Evolutionary conservation across 371 early-diverging fungal species (phyloP).

Genomic region (Nosema granulosis): DNA sequence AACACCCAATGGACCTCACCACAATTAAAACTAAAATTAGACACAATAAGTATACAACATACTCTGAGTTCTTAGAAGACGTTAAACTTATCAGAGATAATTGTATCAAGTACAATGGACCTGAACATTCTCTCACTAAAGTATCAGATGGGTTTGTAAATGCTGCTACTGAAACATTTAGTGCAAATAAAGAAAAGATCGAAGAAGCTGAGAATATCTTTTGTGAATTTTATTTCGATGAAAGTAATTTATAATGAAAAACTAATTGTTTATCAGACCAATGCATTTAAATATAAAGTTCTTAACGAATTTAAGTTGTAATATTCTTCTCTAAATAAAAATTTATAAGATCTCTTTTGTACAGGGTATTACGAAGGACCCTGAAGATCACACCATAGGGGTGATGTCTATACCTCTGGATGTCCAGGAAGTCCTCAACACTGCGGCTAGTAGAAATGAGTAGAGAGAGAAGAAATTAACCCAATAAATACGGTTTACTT

Average conservation of each 20-base stretch:
- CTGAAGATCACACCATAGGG: too few species aligned
- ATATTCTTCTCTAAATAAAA: too few species aligned
- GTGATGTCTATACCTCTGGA: too few species aligned
- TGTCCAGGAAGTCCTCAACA: too few species aligned
- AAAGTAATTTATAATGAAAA: conserved; percentile 18
- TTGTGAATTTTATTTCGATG: conserved; percentile 17
- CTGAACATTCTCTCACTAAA: conserved; percentile 65
- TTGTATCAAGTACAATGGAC: conserved; percentile 67
- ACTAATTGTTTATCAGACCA: too few species aligned
- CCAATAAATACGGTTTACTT: too few species aligned
- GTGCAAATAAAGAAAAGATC: conserved; percentile 21
- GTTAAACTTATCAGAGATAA: conserved; percentile 64
- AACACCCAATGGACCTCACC: conserved; percentile 65
- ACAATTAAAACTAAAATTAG: conserved; percentile 65
- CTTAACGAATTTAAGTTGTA: too few species aligned
- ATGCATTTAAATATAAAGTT: too few species aligned
- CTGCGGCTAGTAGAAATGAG: too few species aligned
- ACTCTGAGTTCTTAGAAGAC: conserved; percentile 61
- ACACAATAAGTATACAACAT: conserved; percentile 57
- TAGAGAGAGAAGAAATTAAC: too few species aligned
- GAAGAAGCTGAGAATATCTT: conserved; percentile 38
- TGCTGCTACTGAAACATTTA: not conserved
- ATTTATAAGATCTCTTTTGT: too few species aligned
- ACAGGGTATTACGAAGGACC: too few species aligned
- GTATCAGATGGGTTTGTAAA: conserved; percentile 62